Percentiles rank a stretch among this genome's conserved stretches.
phyloP scores from a whole-genome alignment of 2,329 filamentous ascomycete genomes.

The Beauveria australis region DNA sequence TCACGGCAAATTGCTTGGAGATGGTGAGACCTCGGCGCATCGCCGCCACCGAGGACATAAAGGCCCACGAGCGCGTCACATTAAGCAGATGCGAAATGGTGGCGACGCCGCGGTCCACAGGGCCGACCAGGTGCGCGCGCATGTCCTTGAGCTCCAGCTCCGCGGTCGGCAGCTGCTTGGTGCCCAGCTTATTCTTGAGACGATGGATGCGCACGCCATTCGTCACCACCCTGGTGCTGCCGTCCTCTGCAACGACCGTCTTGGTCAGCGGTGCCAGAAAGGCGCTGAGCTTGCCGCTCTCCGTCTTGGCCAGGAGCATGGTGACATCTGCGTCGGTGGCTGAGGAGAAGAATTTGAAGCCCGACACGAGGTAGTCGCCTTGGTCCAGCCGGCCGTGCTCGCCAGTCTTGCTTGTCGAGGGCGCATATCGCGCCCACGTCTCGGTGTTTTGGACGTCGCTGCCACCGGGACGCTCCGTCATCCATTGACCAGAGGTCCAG shows the following conservation, averaged over 20 bases:
- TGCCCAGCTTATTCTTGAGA: conserved; percentile 14
- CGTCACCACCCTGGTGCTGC: conserved; percentile 1
- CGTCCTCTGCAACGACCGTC: not conserved
- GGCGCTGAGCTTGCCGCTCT: conserved; percentile 12
- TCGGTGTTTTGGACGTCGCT: conserved; percentile 14
- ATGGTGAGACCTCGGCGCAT: conserved; percentile 10
- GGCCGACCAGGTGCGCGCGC: conserved; percentile 10
- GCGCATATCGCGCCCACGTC: conserved; percentile 10
- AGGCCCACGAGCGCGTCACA: conserved; percentile 10
- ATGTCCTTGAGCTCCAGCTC: conserved; percentile 12
- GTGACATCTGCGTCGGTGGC: conserved; percentile 13
- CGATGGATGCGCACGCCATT: conserved; percentile 13
- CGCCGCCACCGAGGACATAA: conserved; percentile 6
- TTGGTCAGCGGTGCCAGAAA: conserved; percentile 12
- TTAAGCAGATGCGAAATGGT: conserved; percentile 14
- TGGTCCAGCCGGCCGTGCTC: conserved; percentile 7
- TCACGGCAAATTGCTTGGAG: conserved; percentile 8
- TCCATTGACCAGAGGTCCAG: conserved; percentile 14
- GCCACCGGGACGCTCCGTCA: conserved; percentile 13
- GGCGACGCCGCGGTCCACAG: conserved; percentile 11
- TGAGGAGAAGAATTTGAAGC: conserved; percentile 14
- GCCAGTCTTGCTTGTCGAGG: not conserved
- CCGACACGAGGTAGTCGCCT: conserved; percentile 13
- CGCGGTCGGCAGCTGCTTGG: conserved; percentile 13
- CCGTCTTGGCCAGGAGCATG: conserved; percentile 12